Percentiles rank a stretch among this genome's conserved stretches.
Evolutionary conservation across 176 grass and related monocot genomes (phyloP).

Genomic region (Ensete ventricosum): DNA sequence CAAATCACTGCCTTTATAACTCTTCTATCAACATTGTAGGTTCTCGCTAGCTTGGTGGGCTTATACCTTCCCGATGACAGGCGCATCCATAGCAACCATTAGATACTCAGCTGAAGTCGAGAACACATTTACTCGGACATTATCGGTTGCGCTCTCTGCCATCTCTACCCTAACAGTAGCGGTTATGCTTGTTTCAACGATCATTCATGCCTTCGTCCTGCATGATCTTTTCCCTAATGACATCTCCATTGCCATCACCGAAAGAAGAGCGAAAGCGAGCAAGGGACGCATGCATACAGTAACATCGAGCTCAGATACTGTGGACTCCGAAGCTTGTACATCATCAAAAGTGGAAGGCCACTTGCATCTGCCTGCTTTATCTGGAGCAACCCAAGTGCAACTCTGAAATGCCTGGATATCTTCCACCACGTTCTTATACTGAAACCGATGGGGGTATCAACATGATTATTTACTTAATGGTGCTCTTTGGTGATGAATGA

Average conservation of each 20-base stretch:
- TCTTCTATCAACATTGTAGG: not conserved
- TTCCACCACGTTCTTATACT: too few relatives aligned
- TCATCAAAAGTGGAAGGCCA: not conserved
- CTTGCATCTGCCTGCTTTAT: not conserved
- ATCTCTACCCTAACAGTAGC: not conserved
- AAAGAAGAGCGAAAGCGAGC: not conserved
- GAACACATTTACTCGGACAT: not conserved
- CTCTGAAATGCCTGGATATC: not conserved
- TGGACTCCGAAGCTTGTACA: not conserved
- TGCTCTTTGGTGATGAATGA: too few relatives aligned
- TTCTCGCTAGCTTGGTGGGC: constrained; percentile 9
- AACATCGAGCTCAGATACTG: not conserved
- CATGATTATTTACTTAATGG: too few relatives aligned
- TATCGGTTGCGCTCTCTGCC: not conserved
- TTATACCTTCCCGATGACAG: constrained; percentile 1
- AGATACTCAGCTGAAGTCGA: not conserved
- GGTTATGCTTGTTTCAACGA: not conserved
- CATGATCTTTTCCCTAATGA: constrained; percentile 7
- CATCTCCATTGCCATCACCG: not conserved
- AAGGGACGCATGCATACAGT: not conserved
- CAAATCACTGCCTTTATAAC: not conserved
- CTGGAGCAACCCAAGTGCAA: not conserved
- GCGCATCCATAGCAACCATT: constrained; percentile 1
- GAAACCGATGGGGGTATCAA: too few relatives aligned
- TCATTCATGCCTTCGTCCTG: constrained; percentile 1